Conservation (phyloP, 441 rosid species). For the Croton setiger region DNA sequence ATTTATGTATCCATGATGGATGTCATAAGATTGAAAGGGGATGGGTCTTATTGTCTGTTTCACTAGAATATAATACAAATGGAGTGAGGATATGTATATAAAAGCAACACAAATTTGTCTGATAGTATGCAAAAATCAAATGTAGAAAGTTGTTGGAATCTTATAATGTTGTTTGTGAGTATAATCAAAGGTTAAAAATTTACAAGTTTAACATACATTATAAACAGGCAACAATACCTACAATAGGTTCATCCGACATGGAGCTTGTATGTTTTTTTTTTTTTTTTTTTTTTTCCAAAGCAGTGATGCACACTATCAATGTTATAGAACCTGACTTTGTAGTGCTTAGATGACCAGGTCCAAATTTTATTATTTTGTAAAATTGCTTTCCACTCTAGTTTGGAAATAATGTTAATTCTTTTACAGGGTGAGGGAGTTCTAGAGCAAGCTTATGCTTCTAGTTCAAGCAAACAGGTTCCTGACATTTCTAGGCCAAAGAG, state of each 20-base stretch:
- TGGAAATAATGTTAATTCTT: conserved; percentile 16
- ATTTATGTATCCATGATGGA: neutral
- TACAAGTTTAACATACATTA: neutral
- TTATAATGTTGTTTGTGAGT: neutral
- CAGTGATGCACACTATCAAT: neutral
- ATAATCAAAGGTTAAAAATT: conserved; percentile 6
- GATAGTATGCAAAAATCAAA: neutral
- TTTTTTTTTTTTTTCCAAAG: neutral
- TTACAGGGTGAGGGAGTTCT: conserved; percentile 58
- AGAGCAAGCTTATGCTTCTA: conserved; percentile 66
- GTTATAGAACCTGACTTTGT: neutral
- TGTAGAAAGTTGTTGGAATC: conserved; percentile 2
- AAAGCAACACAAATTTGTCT: neutral
- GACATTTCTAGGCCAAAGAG: conserved; percentile 59
- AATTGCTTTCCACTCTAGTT: neutral
- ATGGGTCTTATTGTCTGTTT: neutral
- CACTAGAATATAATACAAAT: neutral
- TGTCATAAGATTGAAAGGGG: neutral
- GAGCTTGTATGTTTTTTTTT: neutral
- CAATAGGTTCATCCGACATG: neutral
- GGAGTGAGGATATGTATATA: neutral
- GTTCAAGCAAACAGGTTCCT: conserved; percentile 52
- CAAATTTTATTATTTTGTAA: neutral
- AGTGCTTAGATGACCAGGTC: neutral
- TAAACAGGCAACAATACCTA: neutral